Evolutionary conservation across 805 yeast species (phyloP), one percentile per base, ranked within the genome.

Genomic region (Candida silvatica): DNA sequence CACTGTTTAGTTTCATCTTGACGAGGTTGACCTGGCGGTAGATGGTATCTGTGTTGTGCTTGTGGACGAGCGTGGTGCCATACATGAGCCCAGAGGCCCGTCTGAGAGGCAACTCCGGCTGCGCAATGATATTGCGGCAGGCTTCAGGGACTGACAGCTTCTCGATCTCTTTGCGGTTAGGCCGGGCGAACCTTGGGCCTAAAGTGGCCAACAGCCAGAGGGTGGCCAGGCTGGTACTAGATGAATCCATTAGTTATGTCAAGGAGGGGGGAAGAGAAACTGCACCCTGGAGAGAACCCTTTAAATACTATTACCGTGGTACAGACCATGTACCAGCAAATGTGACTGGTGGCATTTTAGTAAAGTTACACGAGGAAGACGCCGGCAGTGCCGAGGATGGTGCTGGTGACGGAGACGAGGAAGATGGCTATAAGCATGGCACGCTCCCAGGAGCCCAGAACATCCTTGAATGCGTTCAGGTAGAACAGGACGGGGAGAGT

Each of bases 401-500:
- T 77, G 34, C 77, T 58, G 2, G 66, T 35, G 0, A 66, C 36
- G 40, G 80, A 67, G 4, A 71, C 37, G 1, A 54, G 34, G 26
- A 78, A 62, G 12, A 73, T 67, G n/a, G 54, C 15, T 37, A 62
- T 49, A 29, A 80, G 67, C 2, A 60, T 37, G 1, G 56, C 11
- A 31, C 39, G 61, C 44, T 74, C 75, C 35, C 51, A 39, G 6
- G 44, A 42, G 4, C 66, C 47, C 25, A 79, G 56, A 11, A 67
- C 63, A 4, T 57, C 48, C 4, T 54, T 54, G 49, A 77, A 80
- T 26, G 80, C 63, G 42, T 59, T 66, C 40, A 80, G 51, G 57
- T 87, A 85, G 53, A 86, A 87, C 8, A 70, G 49, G 17, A 84
- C 62, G 3, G 96, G 96, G 17, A 86, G 65, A 16, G 85, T 78